Evolutionary conservation across 306 rosid species (phyloP).

Genomic region (Begonia masoniana): DNA sequence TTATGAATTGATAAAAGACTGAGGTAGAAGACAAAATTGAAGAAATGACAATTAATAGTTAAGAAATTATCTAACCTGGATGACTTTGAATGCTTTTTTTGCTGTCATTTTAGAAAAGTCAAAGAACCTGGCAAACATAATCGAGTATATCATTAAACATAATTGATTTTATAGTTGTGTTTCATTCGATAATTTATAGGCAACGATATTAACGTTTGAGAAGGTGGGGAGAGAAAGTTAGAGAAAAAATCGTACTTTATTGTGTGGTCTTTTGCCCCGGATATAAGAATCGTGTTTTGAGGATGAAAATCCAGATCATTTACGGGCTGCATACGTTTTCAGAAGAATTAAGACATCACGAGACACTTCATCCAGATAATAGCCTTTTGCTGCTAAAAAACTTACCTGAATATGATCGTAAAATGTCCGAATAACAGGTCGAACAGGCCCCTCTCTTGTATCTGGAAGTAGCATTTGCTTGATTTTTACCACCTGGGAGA

Average conservation of each 20-base stretch:
- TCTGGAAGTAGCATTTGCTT: conserved; percentile 81
- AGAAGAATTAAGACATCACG: not conserved
- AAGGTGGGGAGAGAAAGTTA: not conserved
- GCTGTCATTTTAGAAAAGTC: conserved; percentile 76
- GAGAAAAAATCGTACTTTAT: conserved; percentile 49
- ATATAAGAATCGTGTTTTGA: conserved; percentile 60
- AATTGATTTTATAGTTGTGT: not conserved
- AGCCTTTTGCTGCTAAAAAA: not conserved
- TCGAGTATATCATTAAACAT: not conserved
- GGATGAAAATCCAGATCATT: conserved; percentile 97
- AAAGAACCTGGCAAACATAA: conserved; percentile 45
- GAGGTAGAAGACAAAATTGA: not conserved
- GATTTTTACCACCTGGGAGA: conserved; percentile 67
- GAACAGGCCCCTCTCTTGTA: conserved; percentile 65
- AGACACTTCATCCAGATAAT: not conserved
- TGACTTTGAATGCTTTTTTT: conserved; percentile 82
- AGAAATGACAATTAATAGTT: conserved; percentile 4
- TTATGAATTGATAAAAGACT: conserved; percentile 6
- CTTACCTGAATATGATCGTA: conserved; percentile 67
- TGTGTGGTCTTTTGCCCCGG: conserved; percentile 86
- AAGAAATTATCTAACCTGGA: conserved; percentile 40
- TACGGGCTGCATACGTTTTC: conserved; percentile 55
- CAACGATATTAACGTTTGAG: not conserved
- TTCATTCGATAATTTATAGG: not conserved
- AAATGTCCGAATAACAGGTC: conserved; percentile 75